Evolutionary conservation across 352 stramenopile genomes (phyloP).

Genomic region (Thalassiosira delicatula): DNA sequence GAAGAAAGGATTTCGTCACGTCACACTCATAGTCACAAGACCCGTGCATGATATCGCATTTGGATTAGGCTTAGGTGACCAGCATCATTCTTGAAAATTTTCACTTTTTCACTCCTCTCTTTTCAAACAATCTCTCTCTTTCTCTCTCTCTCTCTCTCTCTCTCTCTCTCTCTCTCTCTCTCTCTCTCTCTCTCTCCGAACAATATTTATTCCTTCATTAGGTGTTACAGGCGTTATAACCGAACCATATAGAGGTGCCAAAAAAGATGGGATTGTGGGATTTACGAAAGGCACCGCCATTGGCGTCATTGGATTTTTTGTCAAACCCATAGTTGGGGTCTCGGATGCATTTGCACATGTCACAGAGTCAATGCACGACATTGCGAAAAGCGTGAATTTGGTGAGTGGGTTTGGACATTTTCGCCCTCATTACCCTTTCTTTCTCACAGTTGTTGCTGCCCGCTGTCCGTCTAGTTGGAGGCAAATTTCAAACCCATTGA

Average conservation of each 20-base stretch:
- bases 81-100: too few relatives aligned
- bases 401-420: neutral
- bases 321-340: slow-evolving; percentile 82
- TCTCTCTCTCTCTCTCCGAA: too few relatives aligned
- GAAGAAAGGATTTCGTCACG: slow-evolving; percentile 71
- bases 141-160: too few relatives aligned
- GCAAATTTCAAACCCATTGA: slow-evolving; percentile 72
- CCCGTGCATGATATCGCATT: slow-evolving; percentile 80
- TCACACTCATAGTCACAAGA: slow-evolving; percentile 70
- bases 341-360: slow-evolving; percentile 83
- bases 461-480: slow-evolving; percentile 55
- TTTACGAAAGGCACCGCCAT: slow-evolving; percentile 73
- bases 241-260: slow-evolving; percentile 78
- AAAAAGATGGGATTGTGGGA: slow-evolving; percentile 70
- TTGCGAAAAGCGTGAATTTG: slow-evolving; percentile 83
- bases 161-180: too few relatives aligned
- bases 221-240: slow-evolving; percentile 53
- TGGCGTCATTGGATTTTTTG: slow-evolving; percentile 75
- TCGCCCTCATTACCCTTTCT: neutral
- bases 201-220: too few relatives aligned
- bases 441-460: neutral
- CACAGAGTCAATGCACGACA: slow-evolving; percentile 80
- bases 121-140: too few relatives aligned
- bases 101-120: too few relatives aligned
- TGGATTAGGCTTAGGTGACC: slow-evolving; percentile 29